Percentiles rank a stretch among this genome's conserved stretches.
Conservation (phyloP, 169 alveolate species). For the Babesia ovis region DNA sequence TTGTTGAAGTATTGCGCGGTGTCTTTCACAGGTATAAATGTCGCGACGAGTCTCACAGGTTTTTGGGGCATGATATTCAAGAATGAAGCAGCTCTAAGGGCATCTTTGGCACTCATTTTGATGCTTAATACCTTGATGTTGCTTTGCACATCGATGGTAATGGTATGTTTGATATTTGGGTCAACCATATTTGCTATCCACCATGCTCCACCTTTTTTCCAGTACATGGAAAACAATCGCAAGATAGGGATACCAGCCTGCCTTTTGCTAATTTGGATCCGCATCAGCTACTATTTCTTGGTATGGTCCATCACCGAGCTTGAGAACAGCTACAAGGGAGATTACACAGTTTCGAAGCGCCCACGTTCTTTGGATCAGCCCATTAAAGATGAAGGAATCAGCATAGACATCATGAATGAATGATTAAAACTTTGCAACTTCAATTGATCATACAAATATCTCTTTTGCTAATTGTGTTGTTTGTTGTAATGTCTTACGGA, state of each 20-base stretch:
- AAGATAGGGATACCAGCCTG: not conserved
- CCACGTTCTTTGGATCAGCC: not conserved
- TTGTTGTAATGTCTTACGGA: conserved; percentile 28
- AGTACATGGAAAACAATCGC: conserved; percentile 11
- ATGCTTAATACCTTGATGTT: conserved; percentile 7
- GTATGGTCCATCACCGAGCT: conserved; percentile 9
- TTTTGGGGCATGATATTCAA: conserved; percentile 19
- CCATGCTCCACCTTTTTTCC: conserved; percentile 11
- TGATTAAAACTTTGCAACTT: not conserved
- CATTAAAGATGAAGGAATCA: not conserved
- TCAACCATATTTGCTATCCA: not conserved
- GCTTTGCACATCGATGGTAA: conserved; percentile 4
- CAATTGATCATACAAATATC: conserved; percentile 3
- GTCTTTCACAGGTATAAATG: conserved; percentile 13
- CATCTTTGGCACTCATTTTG: conserved; percentile 1
- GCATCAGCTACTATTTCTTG: conserved; percentile 18
- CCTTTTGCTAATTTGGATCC: not conserved
- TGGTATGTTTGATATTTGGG: not conserved
- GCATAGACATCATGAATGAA: conserved; percentile 1
- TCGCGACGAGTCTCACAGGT: conserved; percentile 5
- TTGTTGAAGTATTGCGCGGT: not conserved
- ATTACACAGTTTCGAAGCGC: not conserved
- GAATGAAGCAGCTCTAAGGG: conserved; percentile 14
- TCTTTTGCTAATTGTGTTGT: conserved; percentile 7
- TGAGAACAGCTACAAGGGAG: not conserved